phyloP scores from a whole-genome alignment of 176 grass and related monocot species.

The Oropetium thomaeum region DNA sequence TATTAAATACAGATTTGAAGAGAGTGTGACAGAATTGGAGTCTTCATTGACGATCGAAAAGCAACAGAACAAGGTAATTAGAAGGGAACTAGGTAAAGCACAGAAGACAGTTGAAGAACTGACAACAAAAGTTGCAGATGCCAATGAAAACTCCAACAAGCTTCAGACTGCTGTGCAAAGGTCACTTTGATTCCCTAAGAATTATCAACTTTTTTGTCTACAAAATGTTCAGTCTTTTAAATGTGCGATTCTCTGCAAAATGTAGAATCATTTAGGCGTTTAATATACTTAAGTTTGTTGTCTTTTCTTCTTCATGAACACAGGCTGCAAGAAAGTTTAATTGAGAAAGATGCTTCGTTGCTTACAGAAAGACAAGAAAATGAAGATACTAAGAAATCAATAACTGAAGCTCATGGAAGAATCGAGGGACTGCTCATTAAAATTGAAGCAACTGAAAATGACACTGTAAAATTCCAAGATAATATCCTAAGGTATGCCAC shows the following conservation, averaged over 20 bases:
- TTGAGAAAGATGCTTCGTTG: conserved; percentile 41
- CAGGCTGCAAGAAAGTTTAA: conserved; percentile 73
- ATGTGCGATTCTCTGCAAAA: conserved; percentile 8
- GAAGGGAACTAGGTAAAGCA: conserved; percentile 51
- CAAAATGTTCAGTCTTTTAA: conserved; percentile 1
- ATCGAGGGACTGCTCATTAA: conserved; percentile 52
- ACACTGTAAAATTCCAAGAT: conserved; percentile 54
- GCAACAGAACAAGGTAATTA: conserved; percentile 33
- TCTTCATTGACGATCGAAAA: conserved; percentile 43
- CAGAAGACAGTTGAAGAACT: conserved; percentile 54
- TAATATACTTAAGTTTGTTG: conserved; percentile 4
- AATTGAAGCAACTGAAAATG: conserved; percentile 49
- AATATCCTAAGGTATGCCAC: conserved; percentile 39
- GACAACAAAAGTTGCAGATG: conserved; percentile 45
- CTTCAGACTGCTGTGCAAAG: conserved; percentile 64
- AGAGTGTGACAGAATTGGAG: conserved; percentile 44
- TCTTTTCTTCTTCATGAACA: conserved; percentile 27
- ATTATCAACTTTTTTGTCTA: conserved; percentile 24
- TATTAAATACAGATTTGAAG: conserved; percentile 52
- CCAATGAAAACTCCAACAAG: conserved; percentile 42
- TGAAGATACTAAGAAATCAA: conserved; percentile 51
- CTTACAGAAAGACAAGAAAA: conserved; percentile 58
- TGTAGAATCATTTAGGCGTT: conserved; percentile 15
- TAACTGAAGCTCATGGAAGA: conserved; percentile 42
- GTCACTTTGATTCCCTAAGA: conserved; percentile 36